Base-by-base conservation (phyloP, 2,329 filamentous ascomycete genomes). In the Hypoxylon sp. region DNA sequence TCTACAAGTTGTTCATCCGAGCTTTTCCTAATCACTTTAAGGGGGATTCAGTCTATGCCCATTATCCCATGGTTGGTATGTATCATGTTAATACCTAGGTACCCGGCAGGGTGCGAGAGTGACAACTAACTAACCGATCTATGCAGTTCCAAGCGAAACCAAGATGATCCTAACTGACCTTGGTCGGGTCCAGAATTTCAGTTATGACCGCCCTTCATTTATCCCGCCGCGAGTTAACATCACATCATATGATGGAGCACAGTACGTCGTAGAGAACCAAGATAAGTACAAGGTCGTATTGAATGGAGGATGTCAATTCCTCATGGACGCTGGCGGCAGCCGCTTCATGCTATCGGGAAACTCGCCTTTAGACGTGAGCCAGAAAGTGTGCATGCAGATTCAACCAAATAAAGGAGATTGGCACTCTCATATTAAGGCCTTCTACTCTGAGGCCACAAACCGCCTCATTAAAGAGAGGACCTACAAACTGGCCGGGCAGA, bases 1-100 rank as follows among this genome's bases (percentile, higher is more conserved):
- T 95, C 79, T 94, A 94, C 83, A 97, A 96, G 82, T 85, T 97
- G 36, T 91, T 94, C 76, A 83, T 93, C 36, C 87, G 91, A 4
- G 91, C 92, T 0, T 93, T 97, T 83, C 93, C 93, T 0, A 86
- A 91, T 70, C 91, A 93, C 80, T 95, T 94, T 84, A 88, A 87
- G 76, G 80, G 84, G 19, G 90, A 96, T 81, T 94, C 91, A 0
- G 89, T 94, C 60, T 97, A 95, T 70, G 93, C 91, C 0, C 92
- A 94, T 76, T 94, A 91, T 75, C 92, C 90, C n/a, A 88, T 89
- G 86, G 75, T 71, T 17, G 73, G 75, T 74, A 73, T 21, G 74
- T 73, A 25, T 52, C 17, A n/a, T 14, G 10, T 23, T 7, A n/a
- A 28, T n/a, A n/a, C n/a, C n/a, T n/a, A n/a, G n/a, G 11, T 5